A percentile compares a stretch with the other conserved stretches of the same genome.
Conservation (phyloP, 2,329 filamentous ascomycete species). For the Pezicula radicicola region DNA sequence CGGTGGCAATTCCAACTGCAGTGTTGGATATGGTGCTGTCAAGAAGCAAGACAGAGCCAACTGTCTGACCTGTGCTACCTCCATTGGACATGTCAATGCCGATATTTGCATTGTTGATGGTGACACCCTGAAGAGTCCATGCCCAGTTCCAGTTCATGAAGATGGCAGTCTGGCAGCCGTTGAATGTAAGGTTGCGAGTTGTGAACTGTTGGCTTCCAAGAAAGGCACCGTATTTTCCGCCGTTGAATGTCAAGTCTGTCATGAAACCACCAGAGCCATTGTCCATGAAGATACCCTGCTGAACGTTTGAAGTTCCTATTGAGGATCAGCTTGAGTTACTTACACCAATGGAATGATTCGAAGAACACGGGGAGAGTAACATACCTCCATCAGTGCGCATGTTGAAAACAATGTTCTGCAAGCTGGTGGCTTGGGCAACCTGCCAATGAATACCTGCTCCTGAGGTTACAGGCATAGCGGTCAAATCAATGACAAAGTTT, state of each 20-base stretch:
- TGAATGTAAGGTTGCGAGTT: conserved; percentile 78
- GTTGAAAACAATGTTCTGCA: conserved; percentile 80
- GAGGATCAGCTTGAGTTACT: no score
- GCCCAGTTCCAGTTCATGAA: conserved; percentile 93
- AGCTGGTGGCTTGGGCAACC: conserved; percentile 76
- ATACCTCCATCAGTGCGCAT: conserved; percentile 63
- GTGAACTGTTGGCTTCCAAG: conserved; percentile 88
- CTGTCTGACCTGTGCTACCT: conserved; percentile 61
- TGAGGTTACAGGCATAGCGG: conserved; percentile 53
- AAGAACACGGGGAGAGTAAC: neutral
- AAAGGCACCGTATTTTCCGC: conserved; percentile 74
- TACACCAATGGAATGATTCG: no score
- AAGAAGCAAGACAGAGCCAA: conserved; percentile 80
- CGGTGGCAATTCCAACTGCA: conserved; percentile 71
- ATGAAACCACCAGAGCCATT: conserved; percentile 84
- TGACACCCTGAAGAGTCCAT: conserved; percentile 75
- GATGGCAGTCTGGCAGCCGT: conserved; percentile 76
- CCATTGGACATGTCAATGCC: conserved; percentile 77
- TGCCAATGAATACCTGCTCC: conserved; percentile 82
- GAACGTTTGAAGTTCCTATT: conserved; percentile 49
- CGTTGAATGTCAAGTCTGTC: conserved; percentile 79
- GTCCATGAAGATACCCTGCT: conserved; percentile 81
- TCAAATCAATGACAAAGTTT: conserved; percentile 79
- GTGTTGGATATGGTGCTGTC: conserved; percentile 80
- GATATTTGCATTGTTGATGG: conserved; percentile 70